Percentiles rank a stretch among this genome's conserved stretches.
Conservation (phyloP, 371 early-diverging fungal species). For the Mucor saturninus region DNA sequence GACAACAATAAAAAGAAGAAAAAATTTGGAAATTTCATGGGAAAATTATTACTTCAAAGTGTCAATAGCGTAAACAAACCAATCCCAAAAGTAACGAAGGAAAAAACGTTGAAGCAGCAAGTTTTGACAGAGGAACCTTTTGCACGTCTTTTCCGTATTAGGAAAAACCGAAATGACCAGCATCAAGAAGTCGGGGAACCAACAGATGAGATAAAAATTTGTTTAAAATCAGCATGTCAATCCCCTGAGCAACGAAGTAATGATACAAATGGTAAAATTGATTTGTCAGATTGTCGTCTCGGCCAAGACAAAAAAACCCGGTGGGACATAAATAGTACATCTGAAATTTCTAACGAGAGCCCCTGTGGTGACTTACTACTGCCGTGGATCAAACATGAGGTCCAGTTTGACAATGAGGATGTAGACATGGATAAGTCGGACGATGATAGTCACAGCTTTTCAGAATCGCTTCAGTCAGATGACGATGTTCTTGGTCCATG, state of each 20-base stretch:
- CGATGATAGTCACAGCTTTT: constrained; percentile 8
- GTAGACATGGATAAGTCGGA: not conserved
- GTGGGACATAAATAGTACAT: constrained; percentile 24
- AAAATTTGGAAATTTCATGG: constrained; percentile 45
- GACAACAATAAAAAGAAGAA: not conserved
- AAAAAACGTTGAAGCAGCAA: constrained; percentile 12
- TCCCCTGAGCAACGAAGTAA: not conserved
- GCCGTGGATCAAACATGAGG: no score
- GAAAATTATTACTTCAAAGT: constrained; percentile 34
- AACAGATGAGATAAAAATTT: constrained; percentile 2
- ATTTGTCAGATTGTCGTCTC: constrained; percentile 1
- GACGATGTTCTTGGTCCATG: constrained; percentile 51
- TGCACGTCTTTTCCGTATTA: constrained; percentile 12
- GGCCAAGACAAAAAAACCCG: constrained; percentile 21
- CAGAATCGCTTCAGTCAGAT: constrained; percentile 42
- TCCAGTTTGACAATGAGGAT: not conserved
- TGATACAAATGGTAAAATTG: not conserved
- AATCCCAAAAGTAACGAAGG: not conserved
- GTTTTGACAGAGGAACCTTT: constrained; percentile 19
- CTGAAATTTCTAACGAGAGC: no score
- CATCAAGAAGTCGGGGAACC: not conserved
- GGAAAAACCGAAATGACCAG: constrained; percentile 17
- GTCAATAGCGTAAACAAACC: constrained; percentile 6
- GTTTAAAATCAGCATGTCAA: constrained; percentile 1
- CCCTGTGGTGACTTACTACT: no score